Evolutionary conservation across 2,329 filamentous ascomycete species (phyloP), one percentile per base, ranked within the genome.

Genomic region (Monilinia vaccinii-corymbosi): DNA sequence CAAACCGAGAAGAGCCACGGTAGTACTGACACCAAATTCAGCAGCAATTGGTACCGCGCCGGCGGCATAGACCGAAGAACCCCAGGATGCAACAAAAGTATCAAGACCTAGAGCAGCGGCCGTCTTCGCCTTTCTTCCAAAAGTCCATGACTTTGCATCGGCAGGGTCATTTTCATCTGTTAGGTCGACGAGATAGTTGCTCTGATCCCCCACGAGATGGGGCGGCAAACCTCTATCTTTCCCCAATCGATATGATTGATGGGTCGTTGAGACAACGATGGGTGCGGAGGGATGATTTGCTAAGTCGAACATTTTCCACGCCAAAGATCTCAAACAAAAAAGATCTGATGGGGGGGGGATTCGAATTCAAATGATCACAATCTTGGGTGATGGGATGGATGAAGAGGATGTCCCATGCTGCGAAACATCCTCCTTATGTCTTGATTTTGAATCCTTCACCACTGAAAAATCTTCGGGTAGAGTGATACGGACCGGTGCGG

Each of bases 1-100:
- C 0, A 87, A 69, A 0, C 80, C 79, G 0, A 86, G 70, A 18
- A 87, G 74, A 1, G 83, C 79, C 9, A 77, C 76, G 0, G 80
- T 84, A 38, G 74, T 75, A n/a, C 76, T 77, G 23, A 85, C 75
- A 51, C 74, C 64, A 68, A 87, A 87, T 11, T 81, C 75, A 0
- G 68, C 42, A 69, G 77, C 77, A 5, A 86, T 72, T 13, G 75
- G 63, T 0, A 75, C 74, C 0, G 79, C 73, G 9, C 74, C 78
- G 2, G 78, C 78, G 0, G 77, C 77, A 59, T 80, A 77, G 63
- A 76, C 76, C 1, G 75, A 62, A 23, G 59, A 55, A 25, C 57
- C 61, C 42, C 46, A 64, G 14, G 62, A 46, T 36, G 61, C 52
- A 4, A 53, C 34, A 11, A 64, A 32, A 11, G 58, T 61, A 42